A percentile compares a stretch with the other conserved stretches of the same genome.
Conservation (phyloP, 352 stramenopile genomes). For the Pythium periplocum region DNA sequence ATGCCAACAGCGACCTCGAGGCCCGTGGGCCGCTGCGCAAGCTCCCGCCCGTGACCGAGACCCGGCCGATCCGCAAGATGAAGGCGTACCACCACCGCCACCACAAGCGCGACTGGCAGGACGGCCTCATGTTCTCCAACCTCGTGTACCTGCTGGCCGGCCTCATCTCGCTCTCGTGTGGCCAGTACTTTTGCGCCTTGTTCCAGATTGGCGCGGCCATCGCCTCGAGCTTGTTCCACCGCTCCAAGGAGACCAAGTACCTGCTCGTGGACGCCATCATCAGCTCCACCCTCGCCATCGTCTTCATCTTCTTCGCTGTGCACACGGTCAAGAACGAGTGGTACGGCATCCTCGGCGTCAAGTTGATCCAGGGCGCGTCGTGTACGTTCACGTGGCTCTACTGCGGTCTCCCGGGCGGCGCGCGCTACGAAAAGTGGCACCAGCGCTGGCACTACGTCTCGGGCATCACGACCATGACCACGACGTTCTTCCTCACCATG, state of each 20-base stretch:
- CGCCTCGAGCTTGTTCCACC: conserved; percentile 75
- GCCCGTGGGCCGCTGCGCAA: conserved; percentile 26
- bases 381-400: conserved; percentile 81
- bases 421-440: conserved; percentile 78
- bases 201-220: conserved; percentile 67
- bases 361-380: conserved; percentile 41
- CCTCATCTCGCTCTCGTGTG: conserved; percentile 62
- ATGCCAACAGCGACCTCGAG: conserved; percentile 13
- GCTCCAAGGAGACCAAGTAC: conserved; percentile 81
- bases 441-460: conserved; percentile 81
- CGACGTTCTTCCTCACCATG: conserved; percentile 62
- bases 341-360: conserved; percentile 70
- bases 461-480: conserved; percentile 67
- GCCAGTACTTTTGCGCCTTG: conserved; percentile 66
- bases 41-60: conserved; percentile 18
- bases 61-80: conserved; percentile 29
- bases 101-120: conserved; percentile 57
- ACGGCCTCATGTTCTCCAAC: conserved; percentile 81
- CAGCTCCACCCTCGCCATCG: conserved; percentile 57
- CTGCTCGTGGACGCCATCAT: conserved; percentile 73
- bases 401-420: conserved; percentile 65
- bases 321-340: conserved; percentile 68
- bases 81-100: conserved; percentile 24
- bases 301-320: conserved; percentile 65
- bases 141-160: conserved; percentile 67